A percentile compares a stretch with the other conserved stretches of the same genome.
Evolutionary conservation across 2,329 filamentous ascomycete genomes (phyloP).

Genomic region (Neonectria magnoliae): DNA sequence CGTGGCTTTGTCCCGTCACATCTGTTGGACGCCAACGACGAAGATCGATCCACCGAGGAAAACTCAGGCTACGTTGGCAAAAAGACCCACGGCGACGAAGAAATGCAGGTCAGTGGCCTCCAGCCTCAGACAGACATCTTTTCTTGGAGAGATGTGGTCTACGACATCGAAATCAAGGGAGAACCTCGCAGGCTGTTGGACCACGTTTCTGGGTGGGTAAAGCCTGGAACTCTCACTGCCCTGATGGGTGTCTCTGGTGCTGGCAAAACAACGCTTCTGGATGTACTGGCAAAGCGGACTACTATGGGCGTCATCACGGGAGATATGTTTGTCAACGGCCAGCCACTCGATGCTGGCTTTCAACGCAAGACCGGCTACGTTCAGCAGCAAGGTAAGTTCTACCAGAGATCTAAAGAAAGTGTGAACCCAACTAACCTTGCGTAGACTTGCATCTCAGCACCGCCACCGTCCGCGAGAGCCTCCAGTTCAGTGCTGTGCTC

Average conservation of each 20-base stretch:
- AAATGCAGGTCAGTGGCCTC: no score
- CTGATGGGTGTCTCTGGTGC: conserved; percentile 71
- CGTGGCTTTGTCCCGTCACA: conserved; percentile 57
- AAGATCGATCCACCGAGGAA: neutral
- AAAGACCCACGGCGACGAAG: no score
- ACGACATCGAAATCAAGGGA: conserved; percentile 72
- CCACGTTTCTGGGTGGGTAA: conserved; percentile 69
- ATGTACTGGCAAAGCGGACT: no score
- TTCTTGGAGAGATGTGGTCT: conserved; percentile 78
- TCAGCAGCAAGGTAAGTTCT: no score
- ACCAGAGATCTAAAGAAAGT: no score
- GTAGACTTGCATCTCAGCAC: conserved; percentile 66
- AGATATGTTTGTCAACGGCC: no score
- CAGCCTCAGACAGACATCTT: conserved; percentile 63
- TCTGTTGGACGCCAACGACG: neutral
- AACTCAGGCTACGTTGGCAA: no score
- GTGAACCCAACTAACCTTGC: conserved; percentile 28
- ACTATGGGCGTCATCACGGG: no score
- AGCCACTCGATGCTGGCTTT: no score
- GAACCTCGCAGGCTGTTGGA: conserved; percentile 74
- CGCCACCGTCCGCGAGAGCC: conserved; percentile 63
- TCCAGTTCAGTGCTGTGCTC: conserved; percentile 65
- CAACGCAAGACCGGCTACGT: no score
- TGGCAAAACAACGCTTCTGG: conserved; percentile 53
- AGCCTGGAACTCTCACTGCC: conserved; percentile 51